Conservation (phyloP, 2,329 filamentous ascomycete species). For the Anisogramma anomala region DNA sequence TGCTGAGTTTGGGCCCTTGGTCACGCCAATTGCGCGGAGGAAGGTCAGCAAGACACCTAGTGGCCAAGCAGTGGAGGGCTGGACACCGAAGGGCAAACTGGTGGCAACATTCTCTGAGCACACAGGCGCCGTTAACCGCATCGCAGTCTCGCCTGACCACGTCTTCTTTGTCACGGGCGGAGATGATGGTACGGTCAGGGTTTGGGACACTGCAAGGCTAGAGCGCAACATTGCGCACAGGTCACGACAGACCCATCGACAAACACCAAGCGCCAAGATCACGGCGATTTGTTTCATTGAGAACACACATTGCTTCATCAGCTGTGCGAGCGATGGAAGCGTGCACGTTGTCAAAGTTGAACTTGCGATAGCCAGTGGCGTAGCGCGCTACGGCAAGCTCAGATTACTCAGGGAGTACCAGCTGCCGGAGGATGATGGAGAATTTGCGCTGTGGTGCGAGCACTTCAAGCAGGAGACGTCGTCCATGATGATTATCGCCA, state of each 20-base stretch:
- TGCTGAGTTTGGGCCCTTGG: conserved; percentile 65
- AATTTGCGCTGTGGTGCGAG: conserved; percentile 81
- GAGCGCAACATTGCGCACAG: conserved; percentile 86
- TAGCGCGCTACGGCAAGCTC: conserved; percentile 67
- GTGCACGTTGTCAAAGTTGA: conserved; percentile 82
- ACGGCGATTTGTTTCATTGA: conserved; percentile 83
- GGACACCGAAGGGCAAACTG: conserved; percentile 74
- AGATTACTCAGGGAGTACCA: conserved; percentile 69
- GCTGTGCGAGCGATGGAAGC: conserved; percentile 78
- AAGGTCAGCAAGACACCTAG: conserved; percentile 39
- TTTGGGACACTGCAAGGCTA: conserved; percentile 85
- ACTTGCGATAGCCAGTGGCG: conserved; percentile 32
- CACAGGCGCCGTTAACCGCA: conserved; percentile 65
- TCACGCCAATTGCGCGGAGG: conserved; percentile 53
- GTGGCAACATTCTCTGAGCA: conserved; percentile 88
- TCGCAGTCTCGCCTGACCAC: conserved; percentile 79
- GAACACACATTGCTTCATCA: conserved; percentile 86
- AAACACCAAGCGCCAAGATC: conserved; percentile 59
- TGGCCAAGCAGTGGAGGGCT: conserved; percentile 42
- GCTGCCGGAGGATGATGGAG: conserved; percentile 46
- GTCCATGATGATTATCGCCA: conserved; percentile 78
- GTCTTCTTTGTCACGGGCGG: conserved; percentile 89
- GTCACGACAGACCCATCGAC: conserved; percentile 73
- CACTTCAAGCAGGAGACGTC: conserved; percentile 74
- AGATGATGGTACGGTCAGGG: conserved; percentile 78